Evolutionary conservation across 345 rosid genomes (phyloP), one percentile per base, ranked within the genome.

Genomic region (Dimocarpus longan): DNA sequence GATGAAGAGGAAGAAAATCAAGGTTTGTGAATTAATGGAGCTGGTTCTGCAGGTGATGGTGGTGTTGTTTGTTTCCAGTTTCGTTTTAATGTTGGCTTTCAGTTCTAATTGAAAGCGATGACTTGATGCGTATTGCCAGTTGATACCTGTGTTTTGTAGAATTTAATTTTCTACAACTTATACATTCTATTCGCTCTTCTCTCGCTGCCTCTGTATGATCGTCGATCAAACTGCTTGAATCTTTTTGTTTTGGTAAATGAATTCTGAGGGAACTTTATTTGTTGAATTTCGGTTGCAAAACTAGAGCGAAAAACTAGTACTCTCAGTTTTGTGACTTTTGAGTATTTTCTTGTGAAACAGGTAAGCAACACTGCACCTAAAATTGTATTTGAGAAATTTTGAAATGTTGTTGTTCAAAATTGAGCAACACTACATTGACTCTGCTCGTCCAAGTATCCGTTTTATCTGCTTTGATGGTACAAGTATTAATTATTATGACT

Each of bases 1-100:
- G 50, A 18, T 75, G 71, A 80, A 77, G 73, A 74, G 19, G 7
- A 80, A 69, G 80, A 78, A 56, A 76, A 78, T 85, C 32, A 75
- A 78, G 72, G 76, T 78, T 19, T 70, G 82, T 40, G 68, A 78
- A 16, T 66, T 71, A 64, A 67, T 76, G 78, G 88, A 82, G 76
- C 43, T 75, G 67, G 37, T 78, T 66, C 82, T 85, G 75, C 82
- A 80, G 70, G 76, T 78, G 22, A 32, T 68, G 67, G 5, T 71
- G 32, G 40, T 80, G 44, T 52, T 82, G 40, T 69, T 68, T 11
- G 21, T 74, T 40, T 74, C 50, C 21, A 71, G 76, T 73, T 54
- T 79, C 70, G 16, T 79, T 63, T 70, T 82, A 74, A 26, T 84
- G 66, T 28, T 79, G 13, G 76, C 32, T 16, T 50, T 71, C 70